Conservation (phyloP, 1,284 basidiomycete species). For the Limonomyces culmigenus region DNA sequence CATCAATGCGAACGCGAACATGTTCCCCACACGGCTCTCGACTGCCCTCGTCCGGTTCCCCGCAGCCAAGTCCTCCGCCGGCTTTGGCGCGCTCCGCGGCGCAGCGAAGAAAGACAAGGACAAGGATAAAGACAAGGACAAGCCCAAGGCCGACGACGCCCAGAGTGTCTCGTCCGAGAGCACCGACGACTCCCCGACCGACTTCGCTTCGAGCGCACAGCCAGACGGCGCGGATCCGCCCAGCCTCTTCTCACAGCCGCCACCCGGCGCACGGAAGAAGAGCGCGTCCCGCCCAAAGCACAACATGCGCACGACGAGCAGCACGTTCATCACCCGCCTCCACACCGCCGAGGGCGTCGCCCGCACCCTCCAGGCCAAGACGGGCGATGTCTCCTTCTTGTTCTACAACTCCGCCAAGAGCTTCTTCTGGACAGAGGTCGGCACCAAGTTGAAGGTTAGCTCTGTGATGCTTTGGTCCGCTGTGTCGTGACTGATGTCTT, state of each 20-base stretch:
- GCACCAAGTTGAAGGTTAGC: conserved; percentile 56
- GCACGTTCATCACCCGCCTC: conserved; percentile 76
- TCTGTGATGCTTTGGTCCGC: neutral
- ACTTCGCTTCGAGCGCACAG: conserved; percentile 18
- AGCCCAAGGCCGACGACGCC: conserved; percentile 32
- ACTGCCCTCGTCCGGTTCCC: conserved; percentile 48
- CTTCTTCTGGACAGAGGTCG: conserved; percentile 71
- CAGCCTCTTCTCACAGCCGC: conserved; percentile 25
- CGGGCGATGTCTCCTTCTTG: conserved; percentile 67
- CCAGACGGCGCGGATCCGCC: conserved; percentile 15
- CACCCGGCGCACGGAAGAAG: conserved; percentile 41
- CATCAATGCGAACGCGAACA: conserved; percentile 25
- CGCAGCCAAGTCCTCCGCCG: conserved; percentile 36
- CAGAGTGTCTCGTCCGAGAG: conserved; percentile 63
- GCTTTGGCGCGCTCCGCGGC: conserved; percentile 49
- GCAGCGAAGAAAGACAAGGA: conserved; percentile 39
- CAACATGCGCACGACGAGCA: conserved; percentile 75
- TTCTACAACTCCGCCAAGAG: conserved; percentile 75
- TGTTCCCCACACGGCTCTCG: conserved; percentile 46
- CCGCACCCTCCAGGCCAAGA: conserved; percentile 58
- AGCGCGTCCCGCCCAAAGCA: conserved; percentile 60
- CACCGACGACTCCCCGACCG: conserved; percentile 37
- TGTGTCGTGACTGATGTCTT: conserved; percentile 7
- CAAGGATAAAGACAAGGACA: conserved; percentile 30
- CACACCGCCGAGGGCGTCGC: conserved; percentile 66